A percentile compares a stretch with the other conserved stretches of the same genome.
Evolutionary conservation across 768 basidiomycete genomes (phyloP).

Genomic region (Lactifluus echinatus): DNA sequence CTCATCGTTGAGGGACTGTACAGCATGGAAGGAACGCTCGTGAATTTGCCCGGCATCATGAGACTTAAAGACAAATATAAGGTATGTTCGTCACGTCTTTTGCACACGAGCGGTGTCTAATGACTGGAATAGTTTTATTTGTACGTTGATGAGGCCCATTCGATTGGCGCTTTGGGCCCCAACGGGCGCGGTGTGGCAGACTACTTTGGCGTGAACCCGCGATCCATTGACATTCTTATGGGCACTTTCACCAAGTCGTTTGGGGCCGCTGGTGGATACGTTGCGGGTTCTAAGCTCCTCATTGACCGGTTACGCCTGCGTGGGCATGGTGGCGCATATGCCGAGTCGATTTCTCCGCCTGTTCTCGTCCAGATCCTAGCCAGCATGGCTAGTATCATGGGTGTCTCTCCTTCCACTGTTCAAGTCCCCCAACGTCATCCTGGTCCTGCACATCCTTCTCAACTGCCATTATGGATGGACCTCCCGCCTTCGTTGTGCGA

Average conservation of each 20-base stretch:
- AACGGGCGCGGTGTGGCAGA: conserved; percentile 92
- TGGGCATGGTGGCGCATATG: conserved; percentile 77
- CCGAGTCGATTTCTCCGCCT: conserved; percentile 84
- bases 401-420: conserved; percentile 41
- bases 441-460: conserved; percentile 56
- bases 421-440: conserved; percentile 41
- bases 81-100: conserved; percentile 38
- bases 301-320: conserved; percentile 76
- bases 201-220: conserved; percentile 82
- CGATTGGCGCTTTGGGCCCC: conserved; percentile 91
- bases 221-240: conserved; percentile 87
- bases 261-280: conserved; percentile 91
- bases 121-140: conserved; percentile 68
- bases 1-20: conserved; percentile 92
- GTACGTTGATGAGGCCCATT: conserved; percentile 96
- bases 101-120: not conserved
- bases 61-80: conserved; percentile 93
- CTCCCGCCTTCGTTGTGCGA: conserved; percentile 67
- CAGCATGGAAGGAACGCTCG: conserved; percentile 97
- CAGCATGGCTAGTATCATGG: conserved; percentile 97
- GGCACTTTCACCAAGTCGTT: conserved; percentile 97
- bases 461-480: conserved; percentile 70
- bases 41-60: conserved; percentile 73
- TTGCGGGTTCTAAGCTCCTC: conserved; percentile 72
- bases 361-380: conserved; percentile 87